These are phyloP conservation scores for Erodium maritimum DNA, from an alignment of 345 rosid genomes.

Conservation along the genomic window DNA sequence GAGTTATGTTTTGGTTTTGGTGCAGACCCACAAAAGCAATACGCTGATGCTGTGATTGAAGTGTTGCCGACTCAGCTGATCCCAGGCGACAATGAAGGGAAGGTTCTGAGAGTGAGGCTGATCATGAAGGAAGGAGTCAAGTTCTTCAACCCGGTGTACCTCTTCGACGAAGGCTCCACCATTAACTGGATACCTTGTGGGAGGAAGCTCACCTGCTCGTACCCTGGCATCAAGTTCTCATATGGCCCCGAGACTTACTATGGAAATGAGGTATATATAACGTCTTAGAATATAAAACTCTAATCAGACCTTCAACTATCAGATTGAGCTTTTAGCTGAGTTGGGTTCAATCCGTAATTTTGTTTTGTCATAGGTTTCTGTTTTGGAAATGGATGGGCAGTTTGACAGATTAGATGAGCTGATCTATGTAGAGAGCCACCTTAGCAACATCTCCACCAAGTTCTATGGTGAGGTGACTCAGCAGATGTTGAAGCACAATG, in stretches of 20 bases:
- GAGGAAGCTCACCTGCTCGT: constrained; percentile 88
- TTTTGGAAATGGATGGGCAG: constrained; percentile 94
- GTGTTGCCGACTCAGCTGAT: constrained; percentile 82
- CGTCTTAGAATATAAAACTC: too few species aligned
- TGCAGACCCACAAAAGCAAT: constrained; percentile 93
- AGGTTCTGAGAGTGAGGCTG: constrained; percentile 78
- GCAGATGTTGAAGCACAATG: constrained; percentile 88
- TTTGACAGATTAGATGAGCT: constrained; percentile 94
- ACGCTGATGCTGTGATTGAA: constrained; percentile 88
- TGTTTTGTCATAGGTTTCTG: constrained; percentile 44
- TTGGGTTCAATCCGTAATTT: too few species aligned
- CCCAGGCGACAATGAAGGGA: constrained; percentile 87
- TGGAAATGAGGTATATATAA: constrained; percentile 57
- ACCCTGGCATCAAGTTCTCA: constrained; percentile 90
- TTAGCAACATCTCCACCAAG: constrained; percentile 86
- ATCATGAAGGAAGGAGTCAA: constrained; percentile 94
- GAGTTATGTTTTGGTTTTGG: background rate
- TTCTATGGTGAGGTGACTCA: constrained; percentile 94
- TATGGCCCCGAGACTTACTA: constrained; percentile 78
- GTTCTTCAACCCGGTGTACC: constrained; percentile 73
- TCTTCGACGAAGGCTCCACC: constrained; percentile 92
- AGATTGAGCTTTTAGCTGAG: too few species aligned
- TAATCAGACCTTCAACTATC: too few species aligned
- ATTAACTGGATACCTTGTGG: constrained; percentile 95
- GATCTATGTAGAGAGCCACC: constrained; percentile 86